phyloP scores from a whole-genome alignment of 2,329 filamentous ascomycete genomes.

The Sporothrix variecibatus region DNA sequence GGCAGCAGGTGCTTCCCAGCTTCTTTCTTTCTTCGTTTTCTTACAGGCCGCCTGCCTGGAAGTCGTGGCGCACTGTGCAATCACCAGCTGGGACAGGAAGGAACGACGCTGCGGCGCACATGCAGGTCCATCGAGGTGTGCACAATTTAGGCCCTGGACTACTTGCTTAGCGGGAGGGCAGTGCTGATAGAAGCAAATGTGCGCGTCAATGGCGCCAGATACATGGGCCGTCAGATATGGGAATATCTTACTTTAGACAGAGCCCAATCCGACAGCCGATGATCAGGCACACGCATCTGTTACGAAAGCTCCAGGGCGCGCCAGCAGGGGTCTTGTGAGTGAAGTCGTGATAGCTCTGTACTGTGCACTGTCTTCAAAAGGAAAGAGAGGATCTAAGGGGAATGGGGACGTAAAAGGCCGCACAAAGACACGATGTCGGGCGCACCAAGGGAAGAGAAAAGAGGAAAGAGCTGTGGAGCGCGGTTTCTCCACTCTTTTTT shows the following conservation, averaged over 20 bases:
- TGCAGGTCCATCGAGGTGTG: constrained; percentile 14
- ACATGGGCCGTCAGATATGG: neutral
- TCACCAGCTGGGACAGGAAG: neutral
- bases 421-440: neutral
- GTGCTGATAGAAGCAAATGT: neutral
- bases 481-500: neutral
- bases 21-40: neutral
- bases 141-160: neutral
- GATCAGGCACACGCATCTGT: neutral
- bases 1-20: constrained; percentile 6
- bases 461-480: neutral
- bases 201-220: neutral
- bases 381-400: neutral
- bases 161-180: constrained; percentile 11
- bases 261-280: neutral
- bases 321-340: neutral
- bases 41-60: neutral
- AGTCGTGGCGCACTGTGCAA: neutral
- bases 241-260: no score
- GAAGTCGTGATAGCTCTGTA: neutral
- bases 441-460: neutral
- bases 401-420: neutral
- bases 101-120: neutral
- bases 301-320: neutral
- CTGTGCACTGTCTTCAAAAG: no score